A percentile compares a stretch with the other conserved stretches of the same genome.
Evolutionary conservation across 805 yeast genomes (phyloP).

Genomic region (Blastobotrys mokoenaii): DNA sequence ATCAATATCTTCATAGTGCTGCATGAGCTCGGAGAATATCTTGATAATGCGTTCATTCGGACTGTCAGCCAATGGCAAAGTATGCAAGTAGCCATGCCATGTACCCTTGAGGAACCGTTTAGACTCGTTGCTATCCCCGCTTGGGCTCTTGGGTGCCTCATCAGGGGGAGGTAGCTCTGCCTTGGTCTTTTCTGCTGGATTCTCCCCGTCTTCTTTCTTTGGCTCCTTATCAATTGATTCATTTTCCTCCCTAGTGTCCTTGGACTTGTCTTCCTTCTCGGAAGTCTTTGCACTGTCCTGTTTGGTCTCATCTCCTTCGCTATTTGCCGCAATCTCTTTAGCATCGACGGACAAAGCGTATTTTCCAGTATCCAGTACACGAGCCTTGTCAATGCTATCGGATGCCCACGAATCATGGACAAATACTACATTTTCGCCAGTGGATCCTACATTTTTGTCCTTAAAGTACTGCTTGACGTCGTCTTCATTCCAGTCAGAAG

Average conservation of each 20-base stretch:
- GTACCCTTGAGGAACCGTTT: not conserved
- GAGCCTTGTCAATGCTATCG: constrained; percentile 23
- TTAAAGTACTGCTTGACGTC: constrained; percentile 2
- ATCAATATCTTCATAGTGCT: constrained; percentile 28
- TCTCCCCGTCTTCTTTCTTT: not conserved
- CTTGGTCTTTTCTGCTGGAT: not conserved
- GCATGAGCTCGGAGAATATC: constrained; percentile 27
- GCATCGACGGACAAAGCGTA: not conserved
- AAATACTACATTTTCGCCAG: constrained; percentile 2
- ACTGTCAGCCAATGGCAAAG: not conserved
- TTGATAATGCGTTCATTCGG: constrained; percentile 28
- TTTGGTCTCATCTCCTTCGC: not conserved
- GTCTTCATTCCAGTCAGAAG: constrained; percentile 5
- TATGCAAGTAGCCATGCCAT: not conserved
- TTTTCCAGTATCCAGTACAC: constrained; percentile 7
- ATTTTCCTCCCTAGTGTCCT: not conserved
- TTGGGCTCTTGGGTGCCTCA: not conserved
- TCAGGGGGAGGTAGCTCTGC: too few species aligned
- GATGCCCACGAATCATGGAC: constrained; percentile 25
- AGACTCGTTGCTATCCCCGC: not conserved
- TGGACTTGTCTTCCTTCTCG: not conserved
- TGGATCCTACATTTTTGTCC: not conserved
- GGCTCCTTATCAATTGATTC: not conserved
- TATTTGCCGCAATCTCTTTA: not conserved
- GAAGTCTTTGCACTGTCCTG: not conserved